Base-by-base conservation (phyloP, 2,329 filamentous ascomycete species). In the Tolypocladium album region DNA sequence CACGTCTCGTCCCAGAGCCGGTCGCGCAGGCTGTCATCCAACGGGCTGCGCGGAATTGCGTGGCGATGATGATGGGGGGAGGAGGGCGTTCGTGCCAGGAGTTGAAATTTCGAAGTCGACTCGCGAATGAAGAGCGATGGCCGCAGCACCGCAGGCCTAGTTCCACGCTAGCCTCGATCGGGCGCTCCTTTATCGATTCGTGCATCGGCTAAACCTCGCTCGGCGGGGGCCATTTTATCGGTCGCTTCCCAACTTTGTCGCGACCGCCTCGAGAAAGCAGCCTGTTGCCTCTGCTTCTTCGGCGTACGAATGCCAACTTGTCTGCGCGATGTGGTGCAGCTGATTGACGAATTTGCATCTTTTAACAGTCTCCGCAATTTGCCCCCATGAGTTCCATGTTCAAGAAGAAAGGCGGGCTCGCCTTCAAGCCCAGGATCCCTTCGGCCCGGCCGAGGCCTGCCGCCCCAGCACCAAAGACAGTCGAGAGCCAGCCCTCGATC, bases 401-500 rank as follows among this genome's bases (percentile, higher is more conserved):
- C 72, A 89, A 89, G 75, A 88, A 89, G 74, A 78, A 80, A 66
- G 79, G 78, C 68, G 79, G 79, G 66, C 75, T 79, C 61, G 79
- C 79, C 75, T 90, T 91, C 76, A 88, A 88, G 71, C 88, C 88
- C 53, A 90, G 88, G 75, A 82, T 83, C 64, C 83, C 82, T 39
- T 71, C 75, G 40, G 77, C 79, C 64, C 82, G 86, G 68, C 78
- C 81, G 61, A 76, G 79, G 60, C 69, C 71, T 62, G 76, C 78
- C 64, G 53, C 58, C 11, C 20, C 62, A 31, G 56, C 61, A 40
- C 56, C 59, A 31, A 62, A 60, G 53, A 39, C 47, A 9, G 40
- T 55, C 52, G 60, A 61, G 27, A 56, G 31, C n/a, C 58, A 60
- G 22, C 38, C 56, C 24, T 34, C 38, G 27, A 53, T 59, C 38